phyloP scores from a whole-genome alignment of 768 basidiomycete genomes.

The Leccinum imitatum region DNA sequence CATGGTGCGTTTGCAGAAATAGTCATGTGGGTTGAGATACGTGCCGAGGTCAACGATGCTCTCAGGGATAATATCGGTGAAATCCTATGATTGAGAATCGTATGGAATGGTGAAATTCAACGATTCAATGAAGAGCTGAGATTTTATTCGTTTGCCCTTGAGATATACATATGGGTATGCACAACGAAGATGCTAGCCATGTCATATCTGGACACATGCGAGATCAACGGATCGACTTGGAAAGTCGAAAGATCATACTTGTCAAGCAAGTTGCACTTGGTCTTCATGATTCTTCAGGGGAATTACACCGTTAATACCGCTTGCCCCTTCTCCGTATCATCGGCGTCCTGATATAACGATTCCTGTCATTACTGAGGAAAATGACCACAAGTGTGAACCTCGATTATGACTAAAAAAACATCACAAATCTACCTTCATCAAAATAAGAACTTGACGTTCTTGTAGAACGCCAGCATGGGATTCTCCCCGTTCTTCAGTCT shows the following conservation, averaged over 20 bases:
- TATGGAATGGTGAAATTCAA: neutral
- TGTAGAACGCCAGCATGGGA: slow-evolving; percentile 85
- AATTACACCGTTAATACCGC: neutral
- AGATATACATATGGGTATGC: neutral
- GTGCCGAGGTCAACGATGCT: neutral
- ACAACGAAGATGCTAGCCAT: neutral
- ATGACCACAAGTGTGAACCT: neutral
- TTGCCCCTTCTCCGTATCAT: neutral
- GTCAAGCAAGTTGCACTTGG: neutral
- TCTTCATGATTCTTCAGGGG: neutral
- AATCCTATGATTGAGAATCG: neutral
- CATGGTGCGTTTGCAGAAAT: neutral
- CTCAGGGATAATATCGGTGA: neutral
- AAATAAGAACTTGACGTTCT: slow-evolving; percentile 93
- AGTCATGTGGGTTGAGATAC: neutral
- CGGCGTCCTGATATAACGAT: neutral
- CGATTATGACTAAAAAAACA: neutral
- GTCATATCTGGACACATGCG: too few species aligned
- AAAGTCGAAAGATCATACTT: neutral
- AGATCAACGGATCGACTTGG: neutral
- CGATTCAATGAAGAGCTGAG: neutral
- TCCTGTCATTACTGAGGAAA: neutral
- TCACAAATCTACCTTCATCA: slow-evolving; percentile 33
- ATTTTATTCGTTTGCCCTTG: too few species aligned
- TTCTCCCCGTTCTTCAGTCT: slow-evolving; percentile 79